Base-by-base conservation (phyloP, 1,139 yeast genomes). In the Scheffersomyces lignicola region DNA sequence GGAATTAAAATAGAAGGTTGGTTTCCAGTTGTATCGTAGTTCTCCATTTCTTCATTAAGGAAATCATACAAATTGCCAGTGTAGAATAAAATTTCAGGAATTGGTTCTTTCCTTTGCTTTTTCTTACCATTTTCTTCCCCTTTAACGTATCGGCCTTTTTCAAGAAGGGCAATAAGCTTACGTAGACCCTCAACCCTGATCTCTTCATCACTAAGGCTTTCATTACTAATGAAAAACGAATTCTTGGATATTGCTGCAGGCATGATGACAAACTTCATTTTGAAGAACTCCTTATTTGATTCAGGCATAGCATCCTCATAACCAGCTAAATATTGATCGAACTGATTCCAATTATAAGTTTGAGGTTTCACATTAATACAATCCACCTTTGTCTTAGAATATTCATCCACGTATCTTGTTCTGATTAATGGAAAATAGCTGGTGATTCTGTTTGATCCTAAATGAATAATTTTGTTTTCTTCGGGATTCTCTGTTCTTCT, bases 241-340 rank as follows among this genome's bases (percentile, higher is more conserved):
- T 74, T 78, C 35, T 78, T 73, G 0, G 89, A 82, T 12, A 82
- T 69, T 4, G 78, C 84, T 1, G 87, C 68, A 0, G 97, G 97
- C 49, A 84, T 60, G 1, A 92, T 72, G 7, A 89, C 96, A 57
- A 89, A 87, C 50, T 94, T 84, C 58, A 90, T 77, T 38, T 83
- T 69, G 55, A 73, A 73, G 40, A 80, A 84, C 33, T 76, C 74
- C 38, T 74, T 75, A 34, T 75, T 69, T n/a, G 71, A 73, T 25
- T 78, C 70, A 17, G 76, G 73, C 49, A 73, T 65, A 1, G 79
- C 76, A 49, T 87, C 95, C 24, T 83, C 89, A 56, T 83, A 87
- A 0, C 98, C 98, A 1, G 97, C 96, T 16, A 92, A 60, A 17
- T 78, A 73, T 53, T 89, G 97, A 60, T 94, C 99, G 42, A 89